Evolutionary conservation across 2,329 filamentous ascomycete genomes (phyloP).

Genomic region (Metarhizium anisopliae): DNA sequence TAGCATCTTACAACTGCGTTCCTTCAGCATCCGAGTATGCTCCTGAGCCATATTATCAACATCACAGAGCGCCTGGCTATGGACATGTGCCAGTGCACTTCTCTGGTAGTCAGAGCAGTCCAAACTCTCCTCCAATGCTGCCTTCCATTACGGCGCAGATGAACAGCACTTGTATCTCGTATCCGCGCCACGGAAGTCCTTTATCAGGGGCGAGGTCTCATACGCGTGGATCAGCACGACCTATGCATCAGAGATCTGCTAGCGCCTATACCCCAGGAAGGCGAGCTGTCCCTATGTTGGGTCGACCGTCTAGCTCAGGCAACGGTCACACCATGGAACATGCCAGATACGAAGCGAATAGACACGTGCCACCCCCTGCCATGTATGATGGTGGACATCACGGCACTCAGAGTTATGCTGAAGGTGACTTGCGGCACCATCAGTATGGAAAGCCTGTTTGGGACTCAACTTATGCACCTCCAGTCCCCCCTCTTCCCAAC

Average conservation of each 20-base stretch:
- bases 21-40: not conserved
- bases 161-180: not conserved
- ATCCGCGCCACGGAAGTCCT: not conserved
- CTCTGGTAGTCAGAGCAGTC: constrained; percentile 1
- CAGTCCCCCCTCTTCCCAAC: not conserved
- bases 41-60: not conserved
- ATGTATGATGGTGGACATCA: constrained; percentile 6
- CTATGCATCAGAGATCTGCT: constrained; percentile 14
- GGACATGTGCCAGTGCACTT: not conserved
- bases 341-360: constrained; percentile 2
- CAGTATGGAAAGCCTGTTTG: constrained; percentile 3
- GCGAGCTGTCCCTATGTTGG: constrained; percentile 4
- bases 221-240: constrained; percentile 4
- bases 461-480: constrained; percentile 2
- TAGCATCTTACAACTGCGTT: constrained; percentile 1
- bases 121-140: constrained; percentile 10
- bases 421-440: not conserved
- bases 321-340: constrained; percentile 2
- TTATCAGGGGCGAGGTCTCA: not conserved
- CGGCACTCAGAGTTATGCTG: not conserved
- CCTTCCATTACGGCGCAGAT: constrained; percentile 17
- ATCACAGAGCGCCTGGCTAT: not conserved
- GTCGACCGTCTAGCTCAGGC: constrained; percentile 14
- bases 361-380: not conserved
- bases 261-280: constrained; percentile 12